Conservation (phyloP, 2,329 filamentous ascomycete species). For the Hyphodiscus sp. region DNA sequence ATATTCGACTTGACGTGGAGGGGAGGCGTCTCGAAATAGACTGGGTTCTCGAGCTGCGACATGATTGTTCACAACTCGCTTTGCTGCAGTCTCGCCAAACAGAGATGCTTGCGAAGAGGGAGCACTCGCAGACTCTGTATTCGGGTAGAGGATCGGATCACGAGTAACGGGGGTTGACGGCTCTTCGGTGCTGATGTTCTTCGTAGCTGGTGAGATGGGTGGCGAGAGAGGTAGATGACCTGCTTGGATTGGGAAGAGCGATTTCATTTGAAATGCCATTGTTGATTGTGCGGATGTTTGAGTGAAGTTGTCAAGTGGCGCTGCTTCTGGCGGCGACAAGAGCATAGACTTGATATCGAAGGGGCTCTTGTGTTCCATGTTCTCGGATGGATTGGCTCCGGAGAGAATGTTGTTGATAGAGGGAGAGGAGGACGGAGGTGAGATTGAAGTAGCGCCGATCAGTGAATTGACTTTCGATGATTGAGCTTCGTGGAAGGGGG, state of each 20-base stretch:
- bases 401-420: constrained; percentile 18
- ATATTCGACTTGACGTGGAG: constrained; percentile 48
- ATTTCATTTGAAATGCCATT: constrained; percentile 23
- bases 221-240: constrained; percentile 43
- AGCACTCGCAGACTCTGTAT: constrained; percentile 31
- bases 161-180: constrained; percentile 32
- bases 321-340: constrained; percentile 56
- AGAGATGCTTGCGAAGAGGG: constrained; percentile 43
- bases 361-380: constrained; percentile 20
- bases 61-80: constrained; percentile 42
- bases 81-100: constrained; percentile 39
- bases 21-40: constrained; percentile 37
- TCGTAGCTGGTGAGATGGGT: constrained; percentile 48
- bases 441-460: neutral
- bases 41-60: constrained; percentile 23
- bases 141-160: constrained; percentile 55
- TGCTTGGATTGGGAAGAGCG: constrained; percentile 30
- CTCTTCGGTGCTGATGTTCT: constrained; percentile 16
- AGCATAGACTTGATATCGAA: constrained; percentile 38
- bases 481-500: constrained; percentile 9
- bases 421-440: neutral
- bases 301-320: constrained; percentile 45
- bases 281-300: constrained; percentile 10
- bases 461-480: constrained; percentile 4
- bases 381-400: constrained; percentile 16